These are phyloP conservation scores for Cyclostephanos tholiformis DNA, from an alignment of 108 stramenopile species.

Conservation along the genomic window DNA sequence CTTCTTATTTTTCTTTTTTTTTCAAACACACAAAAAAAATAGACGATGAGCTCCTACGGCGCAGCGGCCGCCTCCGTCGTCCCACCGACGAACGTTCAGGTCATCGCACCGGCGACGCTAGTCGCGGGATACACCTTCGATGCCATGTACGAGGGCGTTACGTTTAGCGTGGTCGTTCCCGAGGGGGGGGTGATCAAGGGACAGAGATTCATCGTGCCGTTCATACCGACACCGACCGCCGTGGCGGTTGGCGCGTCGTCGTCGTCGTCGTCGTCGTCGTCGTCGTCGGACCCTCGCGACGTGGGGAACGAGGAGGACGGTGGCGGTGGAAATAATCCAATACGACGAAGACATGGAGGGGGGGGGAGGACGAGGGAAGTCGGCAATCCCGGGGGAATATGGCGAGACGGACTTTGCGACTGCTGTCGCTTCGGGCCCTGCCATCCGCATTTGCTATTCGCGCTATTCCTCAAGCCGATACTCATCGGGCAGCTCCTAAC, in stretches of 20 bases:
- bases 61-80: constrained; percentile 2
- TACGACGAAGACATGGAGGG: background rate
- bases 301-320: background rate
- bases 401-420: constrained; percentile 54
- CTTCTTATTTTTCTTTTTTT: too few relatives aligned
- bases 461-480: constrained; percentile 51
- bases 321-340: background rate
- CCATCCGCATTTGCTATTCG: constrained; percentile 45
- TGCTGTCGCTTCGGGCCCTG: constrained; percentile 44
- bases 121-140: constrained; percentile 46
- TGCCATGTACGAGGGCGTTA: constrained; percentile 44
- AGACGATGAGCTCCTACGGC: constrained; percentile 27
- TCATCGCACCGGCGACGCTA: constrained; percentile 53
- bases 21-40: too few relatives aligned
- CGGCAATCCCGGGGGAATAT: constrained; percentile 47
- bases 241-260: background rate
- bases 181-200: constrained; percentile 52
- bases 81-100: constrained; percentile 36
- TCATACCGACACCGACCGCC: constrained; percentile 3
- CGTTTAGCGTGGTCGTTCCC: constrained; percentile 54
- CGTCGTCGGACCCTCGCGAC: background rate
- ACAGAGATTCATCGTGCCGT: constrained; percentile 49
- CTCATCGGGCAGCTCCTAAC: constrained; percentile 52
- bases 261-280: background rate
- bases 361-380: too few relatives aligned